Conservation (phyloP, 2,329 filamentous ascomycete genomes). For the Aurifilum marmelostoma region DNA sequence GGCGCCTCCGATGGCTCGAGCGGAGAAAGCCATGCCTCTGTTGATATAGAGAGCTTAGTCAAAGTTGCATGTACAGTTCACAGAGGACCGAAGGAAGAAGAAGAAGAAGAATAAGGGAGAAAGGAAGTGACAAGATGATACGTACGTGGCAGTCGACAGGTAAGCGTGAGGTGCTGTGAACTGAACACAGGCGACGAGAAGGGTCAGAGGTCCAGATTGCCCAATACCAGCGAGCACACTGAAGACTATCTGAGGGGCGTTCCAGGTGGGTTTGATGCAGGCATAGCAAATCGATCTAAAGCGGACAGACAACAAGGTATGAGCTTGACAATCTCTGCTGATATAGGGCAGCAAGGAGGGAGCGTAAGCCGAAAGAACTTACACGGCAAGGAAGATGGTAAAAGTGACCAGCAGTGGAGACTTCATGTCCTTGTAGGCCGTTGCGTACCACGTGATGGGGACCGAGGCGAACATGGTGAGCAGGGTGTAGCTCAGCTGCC, state of each 20-base stretch:
- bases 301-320: not conserved
- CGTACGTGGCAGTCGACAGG: slow-evolving; percentile 52
- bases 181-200: slow-evolving; percentile 54
- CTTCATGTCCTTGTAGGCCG: slow-evolving; percentile 52
- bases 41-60: not conserved
- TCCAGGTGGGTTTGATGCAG: slow-evolving; percentile 48
- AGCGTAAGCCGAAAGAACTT: slow-evolving; percentile 33
- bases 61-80: too few relatives aligned
- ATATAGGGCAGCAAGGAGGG: not conserved
- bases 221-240: slow-evolving; percentile 53
- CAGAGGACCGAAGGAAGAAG: too few relatives aligned
- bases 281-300: slow-evolving; percentile 49
- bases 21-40: slow-evolving; percentile 53
- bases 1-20: slow-evolving; percentile 55
- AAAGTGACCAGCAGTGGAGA: slow-evolving; percentile 51
- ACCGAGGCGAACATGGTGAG: slow-evolving; percentile 45
- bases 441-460: slow-evolving; percentile 50
- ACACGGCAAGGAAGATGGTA: slow-evolving; percentile 50
- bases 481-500: slow-evolving; percentile 50
- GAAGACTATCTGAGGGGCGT: slow-evolving; percentile 50
- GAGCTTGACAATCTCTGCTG: not conserved
- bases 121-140: not conserved
- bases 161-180: slow-evolving; percentile 57
- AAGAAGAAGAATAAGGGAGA: too few relatives aligned
- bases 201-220: slow-evolving; percentile 52